phyloP scores from a whole-genome alignment of 2,329 filamentous ascomycete species.

The Aspergillus hortae region DNA sequence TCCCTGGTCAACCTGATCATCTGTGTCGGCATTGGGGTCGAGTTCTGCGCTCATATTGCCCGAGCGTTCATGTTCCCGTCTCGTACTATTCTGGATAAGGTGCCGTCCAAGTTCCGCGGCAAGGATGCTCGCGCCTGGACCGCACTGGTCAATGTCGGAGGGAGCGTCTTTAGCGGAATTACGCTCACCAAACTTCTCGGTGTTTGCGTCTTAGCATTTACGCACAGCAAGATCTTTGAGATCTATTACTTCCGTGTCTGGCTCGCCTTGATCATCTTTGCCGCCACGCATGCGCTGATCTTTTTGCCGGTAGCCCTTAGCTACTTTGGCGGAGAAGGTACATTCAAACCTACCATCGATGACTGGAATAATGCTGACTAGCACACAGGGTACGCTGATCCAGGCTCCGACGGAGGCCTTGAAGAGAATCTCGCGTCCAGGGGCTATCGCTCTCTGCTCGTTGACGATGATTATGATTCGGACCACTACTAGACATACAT shows the following conservation, averaged over 20 bases:
- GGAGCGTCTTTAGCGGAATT: conserved; percentile 92
- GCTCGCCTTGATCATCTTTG: conserved; percentile 86
- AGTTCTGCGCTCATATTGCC: conserved; percentile 96
- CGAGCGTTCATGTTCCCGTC: conserved; percentile 94
- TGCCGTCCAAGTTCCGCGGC: conserved; percentile 72
- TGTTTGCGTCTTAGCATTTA: conserved; percentile 89
- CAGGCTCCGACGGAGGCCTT: conserved; percentile 80
- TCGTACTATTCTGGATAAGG: conserved; percentile 73
- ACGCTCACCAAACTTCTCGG: conserved; percentile 93
- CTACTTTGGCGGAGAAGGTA: conserved; percentile 74
- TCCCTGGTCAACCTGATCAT: conserved; percentile 95
- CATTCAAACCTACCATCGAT: conserved; percentile 18
- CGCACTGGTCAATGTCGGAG: conserved; percentile 89
- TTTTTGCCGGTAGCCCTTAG: conserved; percentile 89
- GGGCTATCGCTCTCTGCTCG: conserved; percentile 71
- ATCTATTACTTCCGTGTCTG: conserved; percentile 99
- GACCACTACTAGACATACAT: conserved; percentile 53
- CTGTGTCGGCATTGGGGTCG: conserved; percentile 91
- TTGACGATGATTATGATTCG: conserved; percentile 72
- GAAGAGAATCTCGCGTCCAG: conserved; percentile 83
- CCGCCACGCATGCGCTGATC: conserved; percentile 80
- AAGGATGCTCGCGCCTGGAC: conserved; percentile 87
- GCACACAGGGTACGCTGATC: conserved; percentile 69
- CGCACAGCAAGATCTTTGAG: conserved; percentile 96
- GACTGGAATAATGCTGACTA: conserved; percentile 12